phyloP scores from a whole-genome alignment of 345 rosid genomes.

The Theobroma cacao region DNA sequence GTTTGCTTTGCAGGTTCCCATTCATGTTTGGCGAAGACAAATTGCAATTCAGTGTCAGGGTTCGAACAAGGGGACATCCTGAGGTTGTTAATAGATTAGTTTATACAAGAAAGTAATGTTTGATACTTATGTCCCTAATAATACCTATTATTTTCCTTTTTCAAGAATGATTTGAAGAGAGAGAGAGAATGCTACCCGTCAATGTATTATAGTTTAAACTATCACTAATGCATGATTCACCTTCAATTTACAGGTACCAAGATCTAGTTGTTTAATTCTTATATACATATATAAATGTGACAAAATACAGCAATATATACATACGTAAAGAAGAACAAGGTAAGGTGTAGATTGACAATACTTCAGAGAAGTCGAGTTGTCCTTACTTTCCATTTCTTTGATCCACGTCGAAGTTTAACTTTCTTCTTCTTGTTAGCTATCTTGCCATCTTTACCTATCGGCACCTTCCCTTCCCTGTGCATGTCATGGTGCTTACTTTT shows the following conservation, averaged over 20 bases:
- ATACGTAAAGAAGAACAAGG: background rate
- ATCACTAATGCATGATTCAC: too few relatives aligned
- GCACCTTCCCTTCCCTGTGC: slow-evolving; percentile 25
- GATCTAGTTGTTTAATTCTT: too few relatives aligned
- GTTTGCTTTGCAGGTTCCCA: slow-evolving; percentile 52
- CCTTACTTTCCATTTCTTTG: slow-evolving; percentile 26
- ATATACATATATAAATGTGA: too few relatives aligned
- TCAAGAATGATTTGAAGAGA: background rate
- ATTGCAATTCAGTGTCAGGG: slow-evolving; percentile 25
- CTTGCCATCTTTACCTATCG: slow-evolving; percentile 42
- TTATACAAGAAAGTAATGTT: background rate
- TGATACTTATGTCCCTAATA: background rate
- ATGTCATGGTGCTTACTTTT: slow-evolving; percentile 38
- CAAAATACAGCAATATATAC: background rate
- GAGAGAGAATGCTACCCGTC: too few relatives aligned
- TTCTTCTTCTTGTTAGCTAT: slow-evolving; percentile 42
- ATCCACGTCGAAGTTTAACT: slow-evolving; percentile 31
- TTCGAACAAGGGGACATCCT: slow-evolving; percentile 25
- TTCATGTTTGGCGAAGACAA: slow-evolving; percentile 70
- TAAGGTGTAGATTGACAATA: background rate
- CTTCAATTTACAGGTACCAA: too few relatives aligned
- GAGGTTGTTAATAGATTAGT: background rate
- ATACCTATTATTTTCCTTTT: too few relatives aligned
- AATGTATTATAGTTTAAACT: too few relatives aligned
- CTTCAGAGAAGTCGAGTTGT: slow-evolving; percentile 1